Evolutionary conservation across 306 rosid species (phyloP).

Genomic region (Carpinus fangiana): DNA sequence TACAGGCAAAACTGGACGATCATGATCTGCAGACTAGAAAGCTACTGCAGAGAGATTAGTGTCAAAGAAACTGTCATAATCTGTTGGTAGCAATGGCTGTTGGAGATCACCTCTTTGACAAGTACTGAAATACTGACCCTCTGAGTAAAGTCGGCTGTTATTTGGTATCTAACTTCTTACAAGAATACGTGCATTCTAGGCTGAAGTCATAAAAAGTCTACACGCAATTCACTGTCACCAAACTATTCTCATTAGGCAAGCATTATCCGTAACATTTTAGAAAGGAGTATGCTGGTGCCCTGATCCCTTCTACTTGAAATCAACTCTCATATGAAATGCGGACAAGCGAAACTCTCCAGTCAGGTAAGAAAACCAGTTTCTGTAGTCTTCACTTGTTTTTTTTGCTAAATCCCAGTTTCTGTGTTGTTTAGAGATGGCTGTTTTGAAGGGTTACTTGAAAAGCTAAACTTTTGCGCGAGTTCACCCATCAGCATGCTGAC

Average conservation of each 20-base stretch:
- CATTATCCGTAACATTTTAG: slow-evolving; percentile 1
- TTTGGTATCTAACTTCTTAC: background rate
- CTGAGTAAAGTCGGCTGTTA: background rate
- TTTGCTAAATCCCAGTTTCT: slow-evolving; percentile 9
- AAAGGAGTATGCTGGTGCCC: background rate
- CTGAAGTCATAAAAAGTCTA: background rate
- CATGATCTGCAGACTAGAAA: background rate
- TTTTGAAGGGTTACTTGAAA: slow-evolving; percentile 21
- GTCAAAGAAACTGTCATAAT: background rate
- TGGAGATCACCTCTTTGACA: background rate
- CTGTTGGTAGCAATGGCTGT: background rate
- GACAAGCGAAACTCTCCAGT: background rate
- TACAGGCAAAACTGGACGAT: background rate
- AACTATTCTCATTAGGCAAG: background rate
- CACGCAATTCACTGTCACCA: background rate
- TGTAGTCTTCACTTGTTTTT: slow-evolving; percentile 14
- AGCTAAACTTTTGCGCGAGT: slow-evolving; percentile 32
- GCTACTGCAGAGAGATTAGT: background rate
- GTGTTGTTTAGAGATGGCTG: background rate
- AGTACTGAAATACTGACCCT: background rate
- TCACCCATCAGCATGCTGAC: slow-evolving; percentile 35
- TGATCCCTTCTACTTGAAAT: background rate
- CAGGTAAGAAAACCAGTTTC: slow-evolving; percentile 5
- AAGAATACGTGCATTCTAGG: background rate
- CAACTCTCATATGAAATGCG: background rate